These are phyloP conservation scores for Trypanosomatidae sp. DNA, from an alignment of 208 protist species.

Conservation along the genomic window DNA sequence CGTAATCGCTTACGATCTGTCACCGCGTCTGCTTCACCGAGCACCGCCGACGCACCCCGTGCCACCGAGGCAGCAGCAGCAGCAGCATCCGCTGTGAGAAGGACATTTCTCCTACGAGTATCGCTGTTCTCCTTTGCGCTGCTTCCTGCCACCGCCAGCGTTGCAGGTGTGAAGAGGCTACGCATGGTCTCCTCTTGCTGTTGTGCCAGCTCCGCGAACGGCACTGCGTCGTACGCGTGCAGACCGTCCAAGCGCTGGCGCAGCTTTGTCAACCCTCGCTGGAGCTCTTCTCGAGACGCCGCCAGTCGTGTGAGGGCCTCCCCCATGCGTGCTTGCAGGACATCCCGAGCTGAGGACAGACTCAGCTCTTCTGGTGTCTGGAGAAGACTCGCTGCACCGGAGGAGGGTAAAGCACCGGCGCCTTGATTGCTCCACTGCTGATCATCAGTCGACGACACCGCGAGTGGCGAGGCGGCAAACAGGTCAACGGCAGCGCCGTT, in stretches of 20 bases:
- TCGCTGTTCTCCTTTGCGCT: neutral
- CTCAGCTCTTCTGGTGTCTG: slow-evolving; percentile 13
- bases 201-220: slow-evolving; percentile 11
- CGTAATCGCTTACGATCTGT: slow-evolving; percentile 14
- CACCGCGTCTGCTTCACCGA: neutral
- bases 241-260: slow-evolving; percentile 20
- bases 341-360: slow-evolving; percentile 13
- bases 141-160: neutral
- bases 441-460: neutral
- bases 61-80: neutral
- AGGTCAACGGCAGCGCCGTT: neutral
- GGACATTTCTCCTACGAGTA: neutral
- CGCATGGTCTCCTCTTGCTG: slow-evolving; percentile 5
- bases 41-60: neutral
- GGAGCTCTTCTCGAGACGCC: neutral
- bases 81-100: neutral
- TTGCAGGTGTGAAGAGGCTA: slow-evolving; percentile 13
- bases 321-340: slow-evolving; percentile 10
- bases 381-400: neutral
- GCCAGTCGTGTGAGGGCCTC: slow-evolving; percentile 10
- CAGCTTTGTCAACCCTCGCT: slow-evolving; percentile 18
- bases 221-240: slow-evolving; percentile 17
- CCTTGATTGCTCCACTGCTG: neutral
- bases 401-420: neutral
- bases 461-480: neutral